Base-by-base conservation (phyloP, 345 rosid species). In the Crucihimalaya himalaica region DNA sequence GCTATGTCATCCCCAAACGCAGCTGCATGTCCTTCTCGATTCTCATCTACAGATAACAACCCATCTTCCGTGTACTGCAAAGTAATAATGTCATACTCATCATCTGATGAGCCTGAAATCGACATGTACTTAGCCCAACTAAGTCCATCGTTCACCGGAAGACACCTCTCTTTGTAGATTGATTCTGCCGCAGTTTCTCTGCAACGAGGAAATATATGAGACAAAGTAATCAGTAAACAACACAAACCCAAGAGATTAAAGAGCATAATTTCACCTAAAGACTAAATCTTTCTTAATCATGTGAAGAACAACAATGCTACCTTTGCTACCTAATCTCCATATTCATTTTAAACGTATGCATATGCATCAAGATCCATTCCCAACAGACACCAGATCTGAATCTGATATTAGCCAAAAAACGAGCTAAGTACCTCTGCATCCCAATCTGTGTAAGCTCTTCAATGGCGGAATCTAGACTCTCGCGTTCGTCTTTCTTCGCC, bases 1-100 rank as follows among this genome's bases (percentile, higher is more conserved):
- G 99, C 99, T 19, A 95, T 89, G 64, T 95, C 98, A 81, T 95
- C 99, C n/a, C 99, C 99, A 53, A 95, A 95, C 1, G 98, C 97
- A 0, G 98, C 99, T 5, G 97, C 91, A 66, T 80, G 94, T 4
- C 99, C 99, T 43, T 71, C 78, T 70, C 94, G 78, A 48, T 92
- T 92, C 84, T 92, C 99, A 32, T 92, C 96, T 39, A 90, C 89
- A 35, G 94, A 89, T 52, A 92, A 84, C 55, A 95, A 86, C 60
- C 99, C 99, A 37, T 90, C 99, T 85, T 92, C 98, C 0, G 96
- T 92, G 55, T 95, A 92, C 74, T 87, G 98, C 85, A 90, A 83
- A 51, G 96, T 86, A 78, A 95, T 86, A 76, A 95, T 92, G 64
- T 92, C 91, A 75, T 92, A 81, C 64, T 92, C 94, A 83, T 95